Evolutionary conservation across 2,329 filamentous ascomycete genomes (phyloP), one percentile per base, ranked within the genome.

Genomic region (Paraconiothyrium brasiliense): DNA sequence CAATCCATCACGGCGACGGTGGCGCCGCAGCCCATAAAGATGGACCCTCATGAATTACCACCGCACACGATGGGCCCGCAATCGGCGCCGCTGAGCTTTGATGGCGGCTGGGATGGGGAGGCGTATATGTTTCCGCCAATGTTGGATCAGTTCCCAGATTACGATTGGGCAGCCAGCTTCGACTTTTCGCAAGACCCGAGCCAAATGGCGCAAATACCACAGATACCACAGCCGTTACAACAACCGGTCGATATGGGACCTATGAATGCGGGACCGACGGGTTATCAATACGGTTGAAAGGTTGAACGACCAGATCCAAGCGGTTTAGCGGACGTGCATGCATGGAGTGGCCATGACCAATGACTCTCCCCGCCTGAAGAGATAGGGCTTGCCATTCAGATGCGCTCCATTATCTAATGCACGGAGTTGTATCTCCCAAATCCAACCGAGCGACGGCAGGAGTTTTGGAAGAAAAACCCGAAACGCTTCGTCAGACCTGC

Each of bases 111-210:
- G 70, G 70, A 72, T 27, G 63, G 60, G 27, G 71, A 70, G 27
- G 71, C 75, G 30, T 76, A 76, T 48, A 69, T 62, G 48, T 66
- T 68, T 11, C 70, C 71, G 6, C 71, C 73, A 14, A 72, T 76
- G 65, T 52, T 75, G 35, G 74, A 78, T 24, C 75, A 77, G 37
- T 78, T 77, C n/a, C 74, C 73, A 10, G 76, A 78, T 59, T 78
- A 77, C 48, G 76, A 78, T 52, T 78, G 76, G 76, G 76, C 75
- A 4, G 72, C 76, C 10, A 73, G 75, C 20, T 77, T 77, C 46
- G 71, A 77, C 27, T 76, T 76, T 24, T 71, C 74, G 1, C 76
- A 71, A 32, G 72, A 74, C 34, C 52, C 39, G 9, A 72, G 72
- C 48, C 68, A 70, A 16, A 72, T 66, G 34, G 65, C 67, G 37